A percentile compares a stretch with the other conserved stretches of the same genome.
These are phyloP conservation scores for Pichia manshurica DNA, from an alignment of 805 yeast species.

Conservation along the genomic window DNA sequence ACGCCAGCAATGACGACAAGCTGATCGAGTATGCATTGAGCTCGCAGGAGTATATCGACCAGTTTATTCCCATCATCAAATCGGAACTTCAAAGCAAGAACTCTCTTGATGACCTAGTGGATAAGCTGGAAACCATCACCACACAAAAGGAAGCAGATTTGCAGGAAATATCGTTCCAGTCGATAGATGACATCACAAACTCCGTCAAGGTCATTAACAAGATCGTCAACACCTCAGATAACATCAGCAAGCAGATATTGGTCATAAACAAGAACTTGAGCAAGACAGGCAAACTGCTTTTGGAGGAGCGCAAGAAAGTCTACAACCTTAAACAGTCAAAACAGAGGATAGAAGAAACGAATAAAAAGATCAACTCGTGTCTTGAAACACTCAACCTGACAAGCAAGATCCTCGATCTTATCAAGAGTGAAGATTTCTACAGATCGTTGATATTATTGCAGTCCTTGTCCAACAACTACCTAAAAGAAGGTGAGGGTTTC, in stretches of 20 bases:
- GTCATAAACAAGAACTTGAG: conserved; percentile 54
- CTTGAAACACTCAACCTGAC: conserved; percentile 80
- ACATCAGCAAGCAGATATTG: conserved; percentile 48
- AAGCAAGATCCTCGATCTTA: conserved; percentile 77
- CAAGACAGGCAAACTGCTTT: conserved; percentile 60
- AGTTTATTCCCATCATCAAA: conserved; percentile 69
- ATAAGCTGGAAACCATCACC: conserved; percentile 51
- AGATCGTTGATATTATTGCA: conserved; percentile 82
- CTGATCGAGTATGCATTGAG: conserved; percentile 35
- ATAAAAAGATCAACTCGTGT: conserved; percentile 61
- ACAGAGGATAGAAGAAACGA: conserved; percentile 65
- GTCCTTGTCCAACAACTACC: conserved; percentile 61
- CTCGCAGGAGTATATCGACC: conserved; percentile 71
- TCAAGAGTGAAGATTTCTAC: conserved; percentile 68
- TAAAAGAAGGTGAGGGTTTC: conserved; percentile 59
- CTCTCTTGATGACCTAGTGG: conserved; percentile 51
- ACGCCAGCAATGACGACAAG: conserved; percentile 1
- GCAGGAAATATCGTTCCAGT: conserved; percentile 52
- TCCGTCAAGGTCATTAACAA: conserved; percentile 60
- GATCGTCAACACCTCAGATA: conserved; percentile 53
- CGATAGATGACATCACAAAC: conserved; percentile 48
- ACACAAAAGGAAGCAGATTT: conserved; percentile 57
- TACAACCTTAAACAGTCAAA: conserved; percentile 59
- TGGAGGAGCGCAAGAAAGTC: conserved; percentile 53
- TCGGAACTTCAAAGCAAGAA: conserved; percentile 49